phyloP scores from a whole-genome alignment of 495 filamentous ascomycete genomes.

The Aspergillus nanangensis region DNA sequence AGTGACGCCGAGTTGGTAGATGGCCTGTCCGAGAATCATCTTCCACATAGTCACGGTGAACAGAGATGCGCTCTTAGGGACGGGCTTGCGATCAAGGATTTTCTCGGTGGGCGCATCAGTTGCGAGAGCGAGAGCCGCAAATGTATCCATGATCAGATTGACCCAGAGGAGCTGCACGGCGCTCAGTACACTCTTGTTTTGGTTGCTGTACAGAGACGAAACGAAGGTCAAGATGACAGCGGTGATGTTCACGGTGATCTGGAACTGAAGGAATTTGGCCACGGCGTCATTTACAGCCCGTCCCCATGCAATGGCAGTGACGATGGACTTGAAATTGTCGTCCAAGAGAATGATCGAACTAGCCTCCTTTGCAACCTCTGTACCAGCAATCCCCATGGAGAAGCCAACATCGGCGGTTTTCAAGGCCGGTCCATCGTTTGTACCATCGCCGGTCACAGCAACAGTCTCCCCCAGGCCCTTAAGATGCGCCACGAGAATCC shows the following conservation, averaged over 20 bases:
- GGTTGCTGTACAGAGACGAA: slow-evolving; percentile 65
- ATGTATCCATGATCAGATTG: slow-evolving; percentile 92
- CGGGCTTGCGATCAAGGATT: slow-evolving; percentile 78
- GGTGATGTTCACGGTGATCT: slow-evolving; percentile 88
- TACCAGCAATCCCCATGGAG: slow-evolving; percentile 89
- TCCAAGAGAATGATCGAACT: slow-evolving; percentile 90
- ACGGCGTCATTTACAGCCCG: slow-evolving; percentile 89
- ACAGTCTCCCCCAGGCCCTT: slow-evolving; percentile 76
- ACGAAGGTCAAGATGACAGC: slow-evolving; percentile 81
- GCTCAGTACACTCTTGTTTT: slow-evolving; percentile 68
- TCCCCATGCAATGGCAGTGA: slow-evolving; percentile 87
- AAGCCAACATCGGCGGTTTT: slow-evolving; percentile 86
- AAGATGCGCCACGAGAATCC: slow-evolving; percentile 68
- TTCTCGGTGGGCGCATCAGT: slow-evolving; percentile 78
- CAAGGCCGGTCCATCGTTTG: slow-evolving; percentile 84
- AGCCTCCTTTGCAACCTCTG: slow-evolving; percentile 91
- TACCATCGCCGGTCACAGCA: slow-evolving; percentile 84
- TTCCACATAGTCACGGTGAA: slow-evolving; percentile 92
- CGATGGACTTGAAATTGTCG: slow-evolving; percentile 85
- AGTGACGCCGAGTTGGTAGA: slow-evolving; percentile 76
- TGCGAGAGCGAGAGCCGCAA: slow-evolving; percentile 80
- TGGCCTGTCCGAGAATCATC: slow-evolving; percentile 84
- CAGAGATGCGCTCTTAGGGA: slow-evolving; percentile 69
- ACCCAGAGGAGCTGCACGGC: slow-evolving; percentile 90
- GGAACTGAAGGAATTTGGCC: slow-evolving; percentile 87